Evolutionary conservation across 2,329 filamentous ascomycete species (phyloP).

Genomic region (Ophidiomyces ophidiicola): DNA sequence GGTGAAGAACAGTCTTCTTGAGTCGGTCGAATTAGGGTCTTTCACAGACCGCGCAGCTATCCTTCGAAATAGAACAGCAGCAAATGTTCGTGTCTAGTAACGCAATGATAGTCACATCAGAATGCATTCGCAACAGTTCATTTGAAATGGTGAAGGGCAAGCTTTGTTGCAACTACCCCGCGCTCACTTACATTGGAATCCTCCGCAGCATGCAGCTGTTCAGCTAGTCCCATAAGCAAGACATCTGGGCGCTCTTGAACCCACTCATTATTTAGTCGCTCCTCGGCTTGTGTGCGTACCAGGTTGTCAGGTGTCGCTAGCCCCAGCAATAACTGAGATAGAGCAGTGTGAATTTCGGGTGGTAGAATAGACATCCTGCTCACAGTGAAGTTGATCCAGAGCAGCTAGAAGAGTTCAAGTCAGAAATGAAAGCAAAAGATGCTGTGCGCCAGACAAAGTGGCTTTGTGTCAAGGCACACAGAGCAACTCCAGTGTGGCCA

Average conservation of each 20-base stretch:
- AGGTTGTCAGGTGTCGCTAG: slow-evolving; percentile 83
- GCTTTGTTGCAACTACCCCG: slow-evolving; percentile 2
- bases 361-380: slow-evolving; percentile 69
- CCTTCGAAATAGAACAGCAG: slow-evolving; percentile 84
- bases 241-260: slow-evolving; percentile 68
- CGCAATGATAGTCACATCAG: slow-evolving; percentile 12
- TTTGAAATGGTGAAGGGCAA: neutral
- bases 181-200: slow-evolving; percentile 53
- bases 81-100: slow-evolving; percentile 69
- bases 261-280: slow-evolving; percentile 86
- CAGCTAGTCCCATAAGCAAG: slow-evolving; percentile 82
- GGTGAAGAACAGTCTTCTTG: slow-evolving; percentile 74
- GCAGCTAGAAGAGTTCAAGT: neutral
- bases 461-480: neutral
- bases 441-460: neutral
- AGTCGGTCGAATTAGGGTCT: slow-evolving; percentile 50
- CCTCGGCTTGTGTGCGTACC: slow-evolving; percentile 73
- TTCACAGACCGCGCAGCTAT: slow-evolving; percentile 85
- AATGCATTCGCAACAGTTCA: neutral
- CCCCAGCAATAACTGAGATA: slow-evolving; percentile 74
- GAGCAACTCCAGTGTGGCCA: slow-evolving; percentile 4
- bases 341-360: slow-evolving; percentile 69
- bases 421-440: neutral
- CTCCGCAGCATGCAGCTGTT: slow-evolving; percentile 72
- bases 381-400: neutral